phyloP scores from a whole-genome alignment of 2,329 filamentous ascomycete genomes.

The Nothomitra cinnamomea region DNA sequence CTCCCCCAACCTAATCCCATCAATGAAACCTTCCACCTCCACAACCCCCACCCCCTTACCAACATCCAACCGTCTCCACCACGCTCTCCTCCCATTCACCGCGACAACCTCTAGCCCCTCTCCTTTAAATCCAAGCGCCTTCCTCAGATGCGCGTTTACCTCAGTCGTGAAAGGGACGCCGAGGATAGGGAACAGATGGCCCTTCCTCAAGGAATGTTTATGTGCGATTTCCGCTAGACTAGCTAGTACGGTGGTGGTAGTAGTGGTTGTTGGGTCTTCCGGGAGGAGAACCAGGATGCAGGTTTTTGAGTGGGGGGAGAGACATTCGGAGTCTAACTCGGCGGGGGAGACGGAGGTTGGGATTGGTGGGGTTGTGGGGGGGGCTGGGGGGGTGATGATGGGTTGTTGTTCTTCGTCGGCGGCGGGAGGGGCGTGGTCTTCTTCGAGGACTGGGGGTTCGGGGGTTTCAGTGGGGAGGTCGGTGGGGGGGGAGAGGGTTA shows the following conservation, averaged over 20 bases:
- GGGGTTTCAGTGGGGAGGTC: no score
- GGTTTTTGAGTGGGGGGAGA: constrained; percentile 59
- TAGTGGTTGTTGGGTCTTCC: constrained; percentile 27
- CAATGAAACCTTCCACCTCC: constrained; percentile 70
- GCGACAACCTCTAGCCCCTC: constrained; percentile 55
- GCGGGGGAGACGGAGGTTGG: constrained; percentile 44
- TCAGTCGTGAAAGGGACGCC: constrained; percentile 47
- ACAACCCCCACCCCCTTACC: constrained; percentile 33
- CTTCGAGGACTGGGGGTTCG: no score
- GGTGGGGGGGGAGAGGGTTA: no score
- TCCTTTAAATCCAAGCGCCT: constrained; percentile 41
- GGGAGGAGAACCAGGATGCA: constrained; percentile 67
- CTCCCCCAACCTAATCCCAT: constrained; percentile 80
- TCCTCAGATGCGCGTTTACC: constrained; percentile 36
- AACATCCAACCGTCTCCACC: constrained; percentile 63
- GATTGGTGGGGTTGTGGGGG: constrained; percentile 43
- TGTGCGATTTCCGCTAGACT: constrained; percentile 57
- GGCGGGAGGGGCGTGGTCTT: constrained; percentile 32
- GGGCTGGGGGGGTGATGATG: constrained; percentile 28
- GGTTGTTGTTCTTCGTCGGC: constrained; percentile 19
- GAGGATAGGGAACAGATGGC: constrained; percentile 69
- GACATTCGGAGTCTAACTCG: constrained; percentile 52
- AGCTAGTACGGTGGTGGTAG: constrained; percentile 35
- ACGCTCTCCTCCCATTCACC: constrained; percentile 67
- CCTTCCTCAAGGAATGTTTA: constrained; percentile 51